These are phyloP conservation scores for Podospora bellae-mahoneyi DNA, from an alignment of 495 filamentous ascomycete species.

Conservation along the genomic window DNA sequence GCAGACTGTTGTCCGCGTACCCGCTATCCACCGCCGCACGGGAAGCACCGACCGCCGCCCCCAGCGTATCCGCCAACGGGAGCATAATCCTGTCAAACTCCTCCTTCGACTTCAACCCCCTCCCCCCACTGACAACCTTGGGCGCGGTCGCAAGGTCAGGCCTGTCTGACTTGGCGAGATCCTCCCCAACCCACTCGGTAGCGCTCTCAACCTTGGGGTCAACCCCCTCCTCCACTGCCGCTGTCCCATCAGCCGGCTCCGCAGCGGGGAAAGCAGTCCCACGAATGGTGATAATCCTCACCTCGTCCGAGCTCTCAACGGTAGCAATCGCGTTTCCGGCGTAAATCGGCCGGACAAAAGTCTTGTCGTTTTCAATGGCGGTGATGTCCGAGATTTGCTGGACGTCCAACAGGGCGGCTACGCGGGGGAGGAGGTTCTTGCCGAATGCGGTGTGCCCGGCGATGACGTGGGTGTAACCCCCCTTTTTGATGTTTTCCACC, in stretches of 20 bases:
- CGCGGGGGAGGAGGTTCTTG: conserved; percentile 90
- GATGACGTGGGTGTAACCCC: conserved; percentile 85
- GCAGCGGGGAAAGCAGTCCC: conserved; percentile 80
- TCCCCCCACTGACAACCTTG: conserved; percentile 88
- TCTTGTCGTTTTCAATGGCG: conserved; percentile 81
- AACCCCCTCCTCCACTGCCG: conserved; percentile 59
- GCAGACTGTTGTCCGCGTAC: conserved; percentile 98
- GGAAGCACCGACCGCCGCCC: conserved; percentile 90
- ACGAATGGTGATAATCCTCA: conserved; percentile 88
- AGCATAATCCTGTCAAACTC: conserved; percentile 91
- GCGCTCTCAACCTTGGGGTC: conserved; percentile 67
- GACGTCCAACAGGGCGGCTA: conserved; percentile 88
- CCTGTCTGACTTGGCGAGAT: conserved; percentile 86
- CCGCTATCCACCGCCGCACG: conserved; percentile 95
- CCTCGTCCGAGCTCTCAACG: conserved; percentile 81
- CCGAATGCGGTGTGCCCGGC: conserved; percentile 93
- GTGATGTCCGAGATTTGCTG: conserved; percentile 94
- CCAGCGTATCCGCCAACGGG: conserved; percentile 85
- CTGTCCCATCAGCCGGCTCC: conserved; percentile 51
- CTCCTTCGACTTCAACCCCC: conserved; percentile 94
- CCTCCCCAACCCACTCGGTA: conserved; percentile 90
- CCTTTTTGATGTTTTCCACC: conserved; percentile 93
- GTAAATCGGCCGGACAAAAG: conserved; percentile 95
- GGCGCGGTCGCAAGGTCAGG: conserved; percentile 89
- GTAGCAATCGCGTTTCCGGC: conserved; percentile 96